Evolutionary conservation across 495 filamentous ascomycete genomes (phyloP).

Genomic region (Alectoria sarmentosa): DNA sequence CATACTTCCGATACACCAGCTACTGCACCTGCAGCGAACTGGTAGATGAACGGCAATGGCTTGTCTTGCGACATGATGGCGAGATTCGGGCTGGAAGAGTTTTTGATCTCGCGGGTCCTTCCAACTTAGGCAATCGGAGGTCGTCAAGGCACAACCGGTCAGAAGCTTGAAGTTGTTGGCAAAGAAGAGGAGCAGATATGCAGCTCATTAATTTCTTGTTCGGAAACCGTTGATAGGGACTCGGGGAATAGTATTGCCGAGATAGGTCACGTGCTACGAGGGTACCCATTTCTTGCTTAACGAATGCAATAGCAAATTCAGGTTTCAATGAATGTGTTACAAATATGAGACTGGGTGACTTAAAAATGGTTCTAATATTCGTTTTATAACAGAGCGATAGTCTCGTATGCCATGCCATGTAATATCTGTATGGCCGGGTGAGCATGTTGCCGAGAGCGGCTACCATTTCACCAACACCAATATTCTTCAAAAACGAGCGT

Average conservation of each 20-base stretch:
- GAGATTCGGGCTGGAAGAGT: background rate
- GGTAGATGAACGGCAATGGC: conserved; percentile 77
- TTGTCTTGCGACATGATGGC: conserved; percentile 57
- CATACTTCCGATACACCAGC: conserved; percentile 89
- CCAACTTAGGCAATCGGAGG: background rate
- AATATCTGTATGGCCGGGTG: too few species aligned
- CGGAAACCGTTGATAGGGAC: background rate
- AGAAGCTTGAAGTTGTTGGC: background rate
- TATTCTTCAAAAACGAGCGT: too few species aligned
- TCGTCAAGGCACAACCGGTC: background rate
- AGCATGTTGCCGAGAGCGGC: too few species aligned
- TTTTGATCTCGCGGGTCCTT: background rate
- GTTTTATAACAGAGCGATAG: too few species aligned
- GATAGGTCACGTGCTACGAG: background rate
- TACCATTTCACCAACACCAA: too few species aligned
- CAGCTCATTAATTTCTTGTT: background rate
- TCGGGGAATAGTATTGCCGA: background rate
- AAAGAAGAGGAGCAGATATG: background rate
- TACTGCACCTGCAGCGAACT: conserved; percentile 82
- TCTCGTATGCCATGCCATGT: too few species aligned
- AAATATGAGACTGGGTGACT: too few species aligned
- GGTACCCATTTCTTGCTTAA: too few species aligned
- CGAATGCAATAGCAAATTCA: too few species aligned
- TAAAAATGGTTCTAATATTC: too few species aligned
- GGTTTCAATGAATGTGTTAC: too few species aligned